Evolutionary conservation across 495 filamentous ascomycete species (phyloP), one percentile per base, ranked within the genome.

Genomic region (Aspergillus cavernicola): DNA sequence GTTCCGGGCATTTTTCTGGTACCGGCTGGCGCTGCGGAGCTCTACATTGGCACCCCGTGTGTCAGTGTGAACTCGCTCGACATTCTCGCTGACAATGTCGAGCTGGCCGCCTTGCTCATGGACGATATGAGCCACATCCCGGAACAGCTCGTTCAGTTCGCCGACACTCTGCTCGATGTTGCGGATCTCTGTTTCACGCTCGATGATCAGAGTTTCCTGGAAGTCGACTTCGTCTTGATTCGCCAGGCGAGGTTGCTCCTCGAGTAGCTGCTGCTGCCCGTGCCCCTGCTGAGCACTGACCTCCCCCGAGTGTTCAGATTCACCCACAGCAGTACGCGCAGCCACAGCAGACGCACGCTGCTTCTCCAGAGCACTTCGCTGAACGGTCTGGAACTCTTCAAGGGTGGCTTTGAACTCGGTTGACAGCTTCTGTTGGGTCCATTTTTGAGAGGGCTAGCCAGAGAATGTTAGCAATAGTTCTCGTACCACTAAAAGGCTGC

Each of bases 221-320:
- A 97, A 99, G 62, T 97, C 91, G 44, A 99, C 93, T 61, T 99
- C 93, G 63, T 89, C 86, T 66, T 99, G 93, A 31, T 90, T 81
- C 1, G 93, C 93, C 1, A 97, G 80, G 13, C 86, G 88, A 22
- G 86, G 75, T 60, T 88, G 81, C 57, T 93, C 84, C 63, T 92
- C 82, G 49, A 92, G 79, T 62, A 91, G 88, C 46, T 81, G 76
- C 56, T 86, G 78, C 42, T 80, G 78, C 44, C n/a, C n/a, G n/a
- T 80, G 77, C 32, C 73, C 68, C 23, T 35, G 44, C 16, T 76
- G 71, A 53, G 70, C 58, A 26, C 57, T 57, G 29, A 64, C 69
- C 31, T 65, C 70, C 3, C 74, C 40, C 18, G 61, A 44, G 16
- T 70, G 57, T 12, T 55, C 74, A 6, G 58, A 75, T 22, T 87